Conservation (phyloP, 176 grass and related monocot genomes). For the Avena atlantica region DNA sequence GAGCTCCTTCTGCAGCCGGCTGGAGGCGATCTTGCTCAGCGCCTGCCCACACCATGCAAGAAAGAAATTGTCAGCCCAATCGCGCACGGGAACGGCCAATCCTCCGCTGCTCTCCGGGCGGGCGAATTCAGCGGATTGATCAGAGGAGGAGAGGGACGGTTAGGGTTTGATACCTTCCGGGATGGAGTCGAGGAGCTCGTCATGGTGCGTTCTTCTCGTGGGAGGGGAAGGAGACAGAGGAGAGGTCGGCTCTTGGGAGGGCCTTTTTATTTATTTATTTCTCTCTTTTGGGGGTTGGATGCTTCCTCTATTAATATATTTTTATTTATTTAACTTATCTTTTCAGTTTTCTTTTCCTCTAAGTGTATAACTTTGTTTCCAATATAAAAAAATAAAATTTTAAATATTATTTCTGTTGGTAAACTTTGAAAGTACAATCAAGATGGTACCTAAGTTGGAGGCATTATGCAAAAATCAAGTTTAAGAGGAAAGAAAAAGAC, state of each 20-base stretch:
- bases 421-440: background rate
- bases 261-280: background rate
- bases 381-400: too few relatives aligned
- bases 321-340: too few relatives aligned
- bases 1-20: conserved; percentile 92
- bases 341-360: background rate
- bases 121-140: conserved; percentile 39
- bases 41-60: conserved; percentile 46
- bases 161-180: conserved; percentile 46
- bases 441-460: background rate
- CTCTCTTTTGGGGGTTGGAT: background rate
- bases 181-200: conserved; percentile 63
- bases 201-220: conserved; percentile 41
- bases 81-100: background rate
- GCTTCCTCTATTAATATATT: background rate
- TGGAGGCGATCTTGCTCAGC: conserved; percentile 98
- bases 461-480: too few relatives aligned
- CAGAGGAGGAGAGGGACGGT: background rate
- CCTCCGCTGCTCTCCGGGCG: background rate
- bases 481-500: too few relatives aligned
- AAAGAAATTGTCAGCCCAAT: conserved; percentile 21
- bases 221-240: conserved; percentile 6
- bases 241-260: background rate
- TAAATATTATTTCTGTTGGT: too few relatives aligned
- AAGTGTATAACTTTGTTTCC: background rate